phyloP scores from a whole-genome alignment of 257 asterid species.

The Scutellaria baicalensis region DNA sequence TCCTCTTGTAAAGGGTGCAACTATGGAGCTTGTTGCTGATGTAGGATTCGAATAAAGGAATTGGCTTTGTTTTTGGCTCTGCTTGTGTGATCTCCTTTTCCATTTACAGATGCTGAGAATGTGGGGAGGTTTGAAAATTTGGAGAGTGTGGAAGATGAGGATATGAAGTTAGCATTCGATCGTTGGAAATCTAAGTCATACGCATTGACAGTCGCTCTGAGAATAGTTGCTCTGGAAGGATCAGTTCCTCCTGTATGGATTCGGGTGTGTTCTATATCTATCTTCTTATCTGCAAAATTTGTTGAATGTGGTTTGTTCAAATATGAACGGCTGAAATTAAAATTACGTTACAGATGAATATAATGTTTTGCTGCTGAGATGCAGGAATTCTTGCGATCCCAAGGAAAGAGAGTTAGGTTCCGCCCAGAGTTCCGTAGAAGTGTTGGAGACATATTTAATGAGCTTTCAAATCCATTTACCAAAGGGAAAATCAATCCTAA shows the following conservation, averaged over 20 bases:
- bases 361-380: background rate
- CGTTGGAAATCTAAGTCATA: slow-evolving; percentile 78
- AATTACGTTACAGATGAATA: background rate
- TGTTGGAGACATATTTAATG: slow-evolving; percentile 50
- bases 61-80: background rate
- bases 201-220: slow-evolving; percentile 71
- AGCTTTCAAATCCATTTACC: slow-evolving; percentile 44
- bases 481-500: slow-evolving; percentile 46
- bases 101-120: slow-evolving; percentile 23
- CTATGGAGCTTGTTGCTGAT: background rate
- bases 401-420: slow-evolving; percentile 72
- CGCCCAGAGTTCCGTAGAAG: slow-evolving; percentile 67
- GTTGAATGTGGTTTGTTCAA: background rate
- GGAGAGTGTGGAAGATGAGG: slow-evolving; percentile 44
- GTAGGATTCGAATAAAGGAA: background rate
- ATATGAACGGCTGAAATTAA: background rate
- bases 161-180: slow-evolving; percentile 61
- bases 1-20: background rate
- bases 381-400: slow-evolving; percentile 78
- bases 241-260: slow-evolving; percentile 85
- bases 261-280: slow-evolving; percentile 39
- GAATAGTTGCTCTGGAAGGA: slow-evolving; percentile 69
- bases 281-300: background rate
- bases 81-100: background rate
- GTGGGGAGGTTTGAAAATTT: slow-evolving; percentile 21